Base-by-base conservation (phyloP, 139 green algal species). In the Desmodesmus armatus region DNA sequence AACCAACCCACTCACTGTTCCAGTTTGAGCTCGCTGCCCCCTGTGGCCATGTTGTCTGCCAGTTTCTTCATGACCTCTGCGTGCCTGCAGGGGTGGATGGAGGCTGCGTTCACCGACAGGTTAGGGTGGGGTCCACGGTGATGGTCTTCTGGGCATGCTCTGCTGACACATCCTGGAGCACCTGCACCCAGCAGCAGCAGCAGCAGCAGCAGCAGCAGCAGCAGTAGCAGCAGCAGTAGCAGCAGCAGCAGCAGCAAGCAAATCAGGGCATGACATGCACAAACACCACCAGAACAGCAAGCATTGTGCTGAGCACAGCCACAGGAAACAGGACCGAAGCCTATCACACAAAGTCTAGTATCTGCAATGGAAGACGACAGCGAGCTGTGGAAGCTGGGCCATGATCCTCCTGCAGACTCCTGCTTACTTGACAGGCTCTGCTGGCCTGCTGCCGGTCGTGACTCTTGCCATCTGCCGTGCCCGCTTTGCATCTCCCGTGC, bases 51-150 rank as follows among this genome's bases (percentile, higher is more conserved):
- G 80, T 90, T 91, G 74, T 95, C 91, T 17, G 85, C 83, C 78
- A 98, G 90, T 81, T 92, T 94, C 80, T 95, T 94, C 95, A 98
- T 98, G 15, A 92, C 88, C 35, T 93, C 86, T 23, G 91, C 93
- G 86, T 98, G 95, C 37, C 91, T 90, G 90, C 96, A 98, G 41
- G 96, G 95, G 93, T 98, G 96, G 80, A 98, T 97, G 78, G 93
- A 96, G 15, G 93, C 93, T 2, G 94, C 93, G 44, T 23, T 79
- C 25, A 94, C 67, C 37, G 71, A 62, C 47, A 92, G 82, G 89
- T 98, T 92, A 0, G 96, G 96, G 90, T 97, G 95, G 9, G 83
- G 63, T 98, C 96, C 40, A 97, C 86, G 2, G 96, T 98, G 44
- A 98, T 93, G 40, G 96, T 98, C 89, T 98, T 97, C 47, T 91